Base-by-base conservation (phyloP, 352 stramenopile species). In the Aphanomyces cochlioides region DNA sequence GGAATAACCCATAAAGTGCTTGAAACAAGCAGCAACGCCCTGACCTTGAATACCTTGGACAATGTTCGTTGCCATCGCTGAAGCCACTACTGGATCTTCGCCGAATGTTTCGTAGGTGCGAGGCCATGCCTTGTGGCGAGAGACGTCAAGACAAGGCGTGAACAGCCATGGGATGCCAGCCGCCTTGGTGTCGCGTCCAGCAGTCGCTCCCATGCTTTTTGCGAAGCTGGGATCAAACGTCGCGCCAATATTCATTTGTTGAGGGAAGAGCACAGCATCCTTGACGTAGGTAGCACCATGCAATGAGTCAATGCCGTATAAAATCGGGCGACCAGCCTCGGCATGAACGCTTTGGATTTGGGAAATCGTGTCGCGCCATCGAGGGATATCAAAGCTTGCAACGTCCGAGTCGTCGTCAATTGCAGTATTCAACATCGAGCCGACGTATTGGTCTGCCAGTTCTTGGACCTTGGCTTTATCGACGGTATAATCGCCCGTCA, bases 81-180 rank as follows among this genome's bases (percentile, higher is more conserved):
- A 72, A 3, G 85, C 82, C 7, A 93, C 36, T 41, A 77, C 72
- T n/a, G 82, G 82, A 75, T 93, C 85, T 74, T 94, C 86, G n/a
- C 89, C 87, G 78, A 95, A 96, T 2, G 84, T 95, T 74, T 96
- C 89, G 54, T 79, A 90, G 5, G 87, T 83, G n/a, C 87, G 77
- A 5, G 79, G 59, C 87, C 87, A 96, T 28, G 82, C 72, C 28
- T 75, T 73, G 69, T 82, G 78, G 34, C 86, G 82, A 50, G 87
- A 78, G 65, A 85, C 80, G 34, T 84, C 84, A 28, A 95, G 64
- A 13, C 90, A 80, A 1, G 87, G 87, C 47, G 74, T 77, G 77
- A 93, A 95, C 28, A 92, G 74, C 87, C 87, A 95, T 17, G 69
- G 66, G 28, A 95, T 80, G 4, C 83, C 87, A 5, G 78, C 80